Base-by-base conservation (phyloP, 371 early-diverging fungal genomes). In the Batkoa obscura region DNA sequence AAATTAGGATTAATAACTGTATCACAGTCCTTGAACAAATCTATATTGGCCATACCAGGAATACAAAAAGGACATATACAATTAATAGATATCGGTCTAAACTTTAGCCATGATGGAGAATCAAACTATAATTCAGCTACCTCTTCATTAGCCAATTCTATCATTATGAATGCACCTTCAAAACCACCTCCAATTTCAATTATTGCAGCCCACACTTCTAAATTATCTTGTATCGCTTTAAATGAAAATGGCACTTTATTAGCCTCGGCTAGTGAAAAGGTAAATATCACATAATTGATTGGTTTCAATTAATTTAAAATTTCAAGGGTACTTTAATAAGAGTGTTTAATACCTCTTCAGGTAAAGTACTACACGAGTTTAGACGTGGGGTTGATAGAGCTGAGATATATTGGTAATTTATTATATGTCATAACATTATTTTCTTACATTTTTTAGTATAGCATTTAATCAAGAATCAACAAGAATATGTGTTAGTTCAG, bases 331-430 rank as follows among this genome's bases (percentile, higher is more conserved):
- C 95, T 1, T 66, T 94, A 37, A 84, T 94, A 34, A 75, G 95
- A 30, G 85, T 94, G 3, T 94, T 86, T 60, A 83, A 88, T 64
- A 77, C 86, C 0, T 58, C 73, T 36, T 76, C 86, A 6, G 83
- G 86, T 33, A 70, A 78, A 34, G 69, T 83, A n/a, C 60, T 86
- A 50, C 72, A 88, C 55, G 94, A 94, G 63, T 75, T 94, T 33
- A 72, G 95, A 38, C 69, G 95, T 50, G 94, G 95, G 13, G 76
- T 82, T 52, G 95, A 94, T 61, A 66, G 83, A 23, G 94, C 94
- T 4, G 84, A 83, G 54, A 93, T 94, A 23, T 88, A 79, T 66
- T 72, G 61, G 62, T 62, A 43, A 39, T 9, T 3, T 23, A 50
- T 31, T 52, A 35, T 4, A 3, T 38, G 37, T 6, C 17, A 32